Conservation (phyloP, 1,284 basidiomycete species). For the Cryptococcus sp. region DNA sequence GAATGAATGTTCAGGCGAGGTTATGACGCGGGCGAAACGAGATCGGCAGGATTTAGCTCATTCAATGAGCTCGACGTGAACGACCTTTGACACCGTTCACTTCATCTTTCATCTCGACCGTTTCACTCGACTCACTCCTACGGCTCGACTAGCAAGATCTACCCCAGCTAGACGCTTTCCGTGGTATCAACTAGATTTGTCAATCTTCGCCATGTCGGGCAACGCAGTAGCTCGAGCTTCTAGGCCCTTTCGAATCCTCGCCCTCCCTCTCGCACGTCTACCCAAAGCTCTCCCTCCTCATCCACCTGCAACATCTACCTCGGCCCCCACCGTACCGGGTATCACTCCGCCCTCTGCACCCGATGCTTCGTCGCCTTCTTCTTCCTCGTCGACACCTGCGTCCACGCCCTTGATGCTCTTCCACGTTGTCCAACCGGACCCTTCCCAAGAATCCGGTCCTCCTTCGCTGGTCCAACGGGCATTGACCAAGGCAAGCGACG, state of each 20-base stretch:
- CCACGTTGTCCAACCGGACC: conserved; percentile 17
- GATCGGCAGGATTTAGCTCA: not conserved
- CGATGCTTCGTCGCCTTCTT: not conserved
- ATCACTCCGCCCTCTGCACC: not conserved
- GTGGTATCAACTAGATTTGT: no score
- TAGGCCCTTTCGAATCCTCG: conserved; percentile 36
- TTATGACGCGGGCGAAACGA: no score
- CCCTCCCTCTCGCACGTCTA: conserved; percentile 36
- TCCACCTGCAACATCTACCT: conserved; percentile 8
- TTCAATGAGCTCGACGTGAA: no score
- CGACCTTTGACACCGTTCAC: no score
- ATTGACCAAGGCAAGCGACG: conserved; percentile 32
- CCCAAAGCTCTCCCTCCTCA: conserved; percentile 14
- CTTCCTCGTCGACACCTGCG: conserved; percentile 1
- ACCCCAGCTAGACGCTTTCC: no score
- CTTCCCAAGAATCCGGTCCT: conserved; percentile 1
- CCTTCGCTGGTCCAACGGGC: conserved; percentile 15
- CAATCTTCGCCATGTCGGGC: not conserved
- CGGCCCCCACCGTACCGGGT: not conserved
- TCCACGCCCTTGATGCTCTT: conserved; percentile 13
- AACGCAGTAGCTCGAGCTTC: not conserved
- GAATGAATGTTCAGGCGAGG: not conserved
- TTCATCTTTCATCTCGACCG: no score
- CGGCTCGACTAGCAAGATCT: no score
- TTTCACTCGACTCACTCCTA: no score